Evolutionary conservation across 2,329 filamentous ascomycete genomes (phyloP), one percentile per base, ranked within the genome.

Genomic region (Calonectria ilicicola): DNA sequence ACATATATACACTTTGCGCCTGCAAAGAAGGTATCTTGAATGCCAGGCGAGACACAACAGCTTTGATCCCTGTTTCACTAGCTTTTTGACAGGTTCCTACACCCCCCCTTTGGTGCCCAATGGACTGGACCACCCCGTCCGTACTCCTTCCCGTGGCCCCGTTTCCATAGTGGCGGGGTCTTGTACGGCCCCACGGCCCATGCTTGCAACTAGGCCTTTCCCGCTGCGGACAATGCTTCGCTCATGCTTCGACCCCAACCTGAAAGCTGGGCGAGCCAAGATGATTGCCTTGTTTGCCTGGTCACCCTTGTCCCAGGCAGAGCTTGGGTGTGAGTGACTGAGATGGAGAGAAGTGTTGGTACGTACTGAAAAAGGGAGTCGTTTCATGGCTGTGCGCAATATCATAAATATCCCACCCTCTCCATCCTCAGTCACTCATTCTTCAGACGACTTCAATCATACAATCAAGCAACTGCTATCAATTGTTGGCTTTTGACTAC

Each of bases 351-450:
- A 63, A 26, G 35, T 15, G 38, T 15, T 15, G 47, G 65, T 69
- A 69, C 66, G 66, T 69, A 69, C 66, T 60, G 53, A 17, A 60
- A 60, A 26, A 23, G 21, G 38, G 53, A 40, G 21, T 8, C 53
- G n/a, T 35, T 17, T 60, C 10, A 62, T 62, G 65, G 53, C 53
- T 46, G 53, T 32, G 65, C 40, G 23, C 35, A 29, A 23, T 66
- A 21, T 58, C 27, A 69, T 60, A 69, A 69, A 69, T 69, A 69
- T 64, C 53, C 46, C 40, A 32, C 66, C 66, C 47, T 27, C 23
- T 40, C 38, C 69, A 71, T 64, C 64, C 27, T 51, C 66, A 63
- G 35, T 64, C 66, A 64, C 46, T 21, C 46, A 51, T 15, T 21
- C 53, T 46, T 46, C 27, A n/a, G 5, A 44, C 51, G 42, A 4